Percentiles rank a stretch among this genome's conserved stretches.
These are phyloP conservation scores for Ogataea pilisensis DNA, from an alignment of 805 yeast genomes.

Conservation along the genomic window DNA sequence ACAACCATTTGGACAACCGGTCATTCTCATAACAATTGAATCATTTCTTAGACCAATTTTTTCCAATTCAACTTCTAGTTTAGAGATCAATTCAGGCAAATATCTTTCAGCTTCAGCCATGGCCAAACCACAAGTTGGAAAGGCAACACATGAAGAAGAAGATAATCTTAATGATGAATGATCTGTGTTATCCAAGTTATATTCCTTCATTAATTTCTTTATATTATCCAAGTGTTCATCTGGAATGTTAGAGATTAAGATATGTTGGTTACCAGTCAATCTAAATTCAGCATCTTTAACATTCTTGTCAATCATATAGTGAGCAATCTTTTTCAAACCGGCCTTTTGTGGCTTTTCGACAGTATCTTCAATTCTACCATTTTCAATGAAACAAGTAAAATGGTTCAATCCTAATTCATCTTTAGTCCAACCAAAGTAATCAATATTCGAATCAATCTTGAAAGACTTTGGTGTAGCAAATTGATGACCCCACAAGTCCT, in stretches of 20 bases:
- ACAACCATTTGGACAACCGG: conserved; percentile 98
- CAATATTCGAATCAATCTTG: conserved; percentile 81
- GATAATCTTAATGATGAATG: conserved; percentile 83
- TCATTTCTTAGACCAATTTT: conserved; percentile 93
- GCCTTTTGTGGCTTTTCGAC: conserved; percentile 85
- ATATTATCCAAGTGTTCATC: conserved; percentile 63
- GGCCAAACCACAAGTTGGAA: conserved; percentile 98
- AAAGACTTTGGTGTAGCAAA: conserved; percentile 69
- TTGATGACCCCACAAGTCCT: conserved; percentile 72
- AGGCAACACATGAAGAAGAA: conserved; percentile 95
- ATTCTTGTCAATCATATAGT: conserved; percentile 52
- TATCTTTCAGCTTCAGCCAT: conserved; percentile 98
- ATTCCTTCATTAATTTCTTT: conserved; percentile 61
- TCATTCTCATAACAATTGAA: conserved; percentile 95
- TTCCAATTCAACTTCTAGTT: conserved; percentile 82
- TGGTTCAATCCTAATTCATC: conserved; percentile 84
- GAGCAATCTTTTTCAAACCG: conserved; percentile 78
- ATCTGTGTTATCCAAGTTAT: conserved; percentile 78
- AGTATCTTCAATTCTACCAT: conserved; percentile 94
- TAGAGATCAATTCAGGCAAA: conserved; percentile 75
- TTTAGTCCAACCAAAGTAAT: conserved; percentile 89
- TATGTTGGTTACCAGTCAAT: conserved; percentile 94
- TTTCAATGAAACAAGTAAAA: conserved; percentile 91
- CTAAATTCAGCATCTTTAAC: conserved; percentile 83
- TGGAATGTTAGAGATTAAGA: conserved; percentile 66